Base-by-base conservation (phyloP, 2,329 filamentous ascomycete species). In the Venturia nashicola region DNA sequence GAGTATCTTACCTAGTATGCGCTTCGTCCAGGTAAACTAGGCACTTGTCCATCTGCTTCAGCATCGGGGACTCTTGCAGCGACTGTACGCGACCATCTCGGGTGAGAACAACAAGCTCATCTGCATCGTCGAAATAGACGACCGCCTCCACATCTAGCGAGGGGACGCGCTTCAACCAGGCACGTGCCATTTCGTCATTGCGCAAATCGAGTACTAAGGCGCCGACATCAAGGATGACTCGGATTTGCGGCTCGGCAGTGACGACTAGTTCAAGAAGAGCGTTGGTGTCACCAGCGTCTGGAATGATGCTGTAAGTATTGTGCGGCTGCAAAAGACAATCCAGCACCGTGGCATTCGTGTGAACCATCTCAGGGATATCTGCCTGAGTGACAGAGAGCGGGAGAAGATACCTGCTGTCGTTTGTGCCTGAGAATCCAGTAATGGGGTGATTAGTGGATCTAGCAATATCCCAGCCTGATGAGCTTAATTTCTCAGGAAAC, bases 361-460 rank as follows among this genome's bases (percentile, higher is more conserved):
- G 84, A 1, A 73, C 74, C 43, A 88, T 83, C 0, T 75, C 72
- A 0, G 72, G 68, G 0, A 86, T 75, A 43, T 89, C 83, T 0
- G 81, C 72, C 36, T 88, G 84, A 0, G 74, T 68, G 0, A 90
- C 77, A 0, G 68, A 73, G 0, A 86, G 68, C 0, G 87, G 86
- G 0, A 90, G 74, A 0, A 86, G 69, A 20, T 78, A 75, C 11
- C 78, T 72, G 0, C 82, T 83, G 67, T 90, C 87, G 34, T 85
- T 86, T 0, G 87, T 91, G 0, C 87, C 87, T 63, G 85, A 88
- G 68, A 91, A 91, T 0, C 87, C 88, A 0, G 83, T 86, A 0
- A 80, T 85, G 0, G 80, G 76, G 23, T 83, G 73, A 0, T 20
- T 7, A 63, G 80, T 86, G 5, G 59, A 60, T 44, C 74, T 70